Conservation (phyloP, 805 yeast genomes). For the Kluyveromyces lactis region DNA sequence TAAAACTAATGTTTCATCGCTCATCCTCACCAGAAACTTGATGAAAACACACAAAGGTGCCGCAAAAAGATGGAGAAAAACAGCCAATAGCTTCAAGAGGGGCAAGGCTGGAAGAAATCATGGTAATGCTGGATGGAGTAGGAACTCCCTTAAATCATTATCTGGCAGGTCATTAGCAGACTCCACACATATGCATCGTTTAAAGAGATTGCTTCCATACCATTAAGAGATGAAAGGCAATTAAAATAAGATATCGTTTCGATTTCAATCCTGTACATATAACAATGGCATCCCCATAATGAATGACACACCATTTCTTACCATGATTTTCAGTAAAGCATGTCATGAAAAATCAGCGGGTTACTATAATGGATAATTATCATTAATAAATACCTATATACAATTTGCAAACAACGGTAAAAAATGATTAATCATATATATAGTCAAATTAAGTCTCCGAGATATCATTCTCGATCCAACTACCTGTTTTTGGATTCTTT, state of each 20-base stretch:
- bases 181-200: slow-evolving; percentile 48
- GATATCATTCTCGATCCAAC: slow-evolving; percentile 49
- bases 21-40: slow-evolving; percentile 25
- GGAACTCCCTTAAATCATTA: slow-evolving; percentile 48
- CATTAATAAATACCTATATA: too few species aligned
- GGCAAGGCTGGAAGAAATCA: slow-evolving; percentile 83
- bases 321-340: too few species aligned
- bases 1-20: background rate
- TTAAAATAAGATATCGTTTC: background rate
- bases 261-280: slow-evolving; percentile 2
- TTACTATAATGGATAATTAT: too few species aligned
- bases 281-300: background rate
- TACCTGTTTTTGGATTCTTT: slow-evolving; percentile 37
- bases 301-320: too few species aligned
- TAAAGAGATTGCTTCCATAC: slow-evolving; percentile 47
- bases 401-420: too few species aligned
- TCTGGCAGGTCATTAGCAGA: slow-evolving; percentile 52
- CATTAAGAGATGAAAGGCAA: slow-evolving; percentile 11
- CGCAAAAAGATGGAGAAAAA: slow-evolving; percentile 77
- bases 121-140: slow-evolving; percentile 85
- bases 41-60: slow-evolving; percentile 83
- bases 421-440: too few species aligned
- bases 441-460: background rate
- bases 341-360: too few species aligned
- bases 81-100: slow-evolving; percentile 57